Percentiles rank a stretch among this genome's conserved stretches.
Evolutionary conservation across 2,329 filamentous ascomycete genomes (phyloP).

Genomic region (Talaromyces marneffei): DNA sequence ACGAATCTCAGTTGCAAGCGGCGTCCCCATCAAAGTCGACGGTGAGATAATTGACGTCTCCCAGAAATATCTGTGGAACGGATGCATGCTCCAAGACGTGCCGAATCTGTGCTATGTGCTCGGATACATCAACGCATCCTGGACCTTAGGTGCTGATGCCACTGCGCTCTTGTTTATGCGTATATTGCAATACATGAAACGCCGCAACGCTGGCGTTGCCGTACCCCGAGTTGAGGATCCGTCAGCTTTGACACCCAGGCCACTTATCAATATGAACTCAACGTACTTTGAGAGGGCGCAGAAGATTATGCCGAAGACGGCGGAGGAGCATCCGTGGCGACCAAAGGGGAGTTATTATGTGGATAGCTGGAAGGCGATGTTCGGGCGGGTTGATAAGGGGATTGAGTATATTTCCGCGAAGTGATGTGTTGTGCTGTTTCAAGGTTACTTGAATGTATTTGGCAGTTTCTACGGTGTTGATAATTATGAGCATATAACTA

Average conservation of each 20-base stretch:
- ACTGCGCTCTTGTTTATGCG: slow-evolving; percentile 37
- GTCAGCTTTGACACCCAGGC: slow-evolving; percentile 14
- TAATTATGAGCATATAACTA: not conserved
- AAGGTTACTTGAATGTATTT: not conserved
- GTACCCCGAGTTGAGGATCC: slow-evolving; percentile 27
- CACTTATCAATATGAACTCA: slow-evolving; percentile 34
- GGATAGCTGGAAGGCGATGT: slow-evolving; percentile 36
- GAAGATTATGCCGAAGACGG: slow-evolving; percentile 32
- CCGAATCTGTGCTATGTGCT: slow-evolving; percentile 40
- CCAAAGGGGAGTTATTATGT: slow-evolving; percentile 34
- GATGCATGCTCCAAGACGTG: slow-evolving; percentile 41
- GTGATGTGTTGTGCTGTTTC: not conserved
- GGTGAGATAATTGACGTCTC: slow-evolving; percentile 29
- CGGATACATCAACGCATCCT: slow-evolving; percentile 42
- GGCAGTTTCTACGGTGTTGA: not conserved
- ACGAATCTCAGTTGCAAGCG: slow-evolving; percentile 37
- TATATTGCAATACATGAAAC: slow-evolving; percentile 30
- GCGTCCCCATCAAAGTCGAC: slow-evolving; percentile 32
- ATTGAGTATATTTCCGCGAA: slow-evolving; percentile 24
- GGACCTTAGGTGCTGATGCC: slow-evolving; percentile 43
- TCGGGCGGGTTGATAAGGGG: slow-evolving; percentile 30
- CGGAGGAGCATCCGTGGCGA: slow-evolving; percentile 36
- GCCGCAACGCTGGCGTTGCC: slow-evolving; percentile 22
- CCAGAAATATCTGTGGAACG: slow-evolving; percentile 40
- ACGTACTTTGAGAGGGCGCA: slow-evolving; percentile 37